A percentile compares a stretch with the other conserved stretches of the same genome.
These are phyloP conservation scores for Aureobasidium sp. DNA, from an alignment of 2,329 filamentous ascomycete species.

Conservation along the genomic window DNA sequence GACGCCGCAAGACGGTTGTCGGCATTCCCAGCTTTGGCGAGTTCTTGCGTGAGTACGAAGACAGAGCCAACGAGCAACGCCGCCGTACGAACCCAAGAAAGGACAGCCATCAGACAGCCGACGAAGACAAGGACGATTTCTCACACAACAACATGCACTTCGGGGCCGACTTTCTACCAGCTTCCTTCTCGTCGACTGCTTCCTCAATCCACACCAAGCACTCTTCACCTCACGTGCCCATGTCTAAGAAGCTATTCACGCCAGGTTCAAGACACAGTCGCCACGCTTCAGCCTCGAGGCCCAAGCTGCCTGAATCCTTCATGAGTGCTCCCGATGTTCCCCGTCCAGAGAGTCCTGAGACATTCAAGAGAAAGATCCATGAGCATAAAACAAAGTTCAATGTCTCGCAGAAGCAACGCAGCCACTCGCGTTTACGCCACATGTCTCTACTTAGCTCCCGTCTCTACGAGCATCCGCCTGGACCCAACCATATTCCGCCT, in stretches of 20 bases:
- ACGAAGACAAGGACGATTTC: not conserved
- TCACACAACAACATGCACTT: constrained; percentile 1
- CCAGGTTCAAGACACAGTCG: not conserved
- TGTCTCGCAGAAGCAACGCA: not conserved
- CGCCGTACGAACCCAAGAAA: not conserved
- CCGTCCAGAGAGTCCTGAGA: not conserved
- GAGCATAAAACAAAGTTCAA: constrained; percentile 4
- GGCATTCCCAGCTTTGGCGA: constrained; percentile 3
- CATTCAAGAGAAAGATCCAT: not conserved
- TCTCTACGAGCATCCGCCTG: not conserved
- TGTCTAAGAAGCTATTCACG: constrained; percentile 3
- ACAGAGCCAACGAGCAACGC: not conserved
- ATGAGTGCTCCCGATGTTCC: not conserved
- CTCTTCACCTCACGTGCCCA: not conserved
- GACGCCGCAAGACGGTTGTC: not conserved
- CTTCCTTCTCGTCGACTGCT: not conserved
- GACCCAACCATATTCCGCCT: not conserved
- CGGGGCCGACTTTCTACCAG: not conserved
- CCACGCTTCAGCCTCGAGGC: not conserved
- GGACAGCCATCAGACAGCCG: not conserved
- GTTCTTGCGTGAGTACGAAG: not conserved
- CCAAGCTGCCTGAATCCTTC: not conserved
- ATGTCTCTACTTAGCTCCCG: not conserved
- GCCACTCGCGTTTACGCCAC: not conserved
- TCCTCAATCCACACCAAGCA: not conserved